Evolutionary conservation across 352 stramenopile genomes (phyloP).

Genomic region (Globisporangium middletonii): DNA sequence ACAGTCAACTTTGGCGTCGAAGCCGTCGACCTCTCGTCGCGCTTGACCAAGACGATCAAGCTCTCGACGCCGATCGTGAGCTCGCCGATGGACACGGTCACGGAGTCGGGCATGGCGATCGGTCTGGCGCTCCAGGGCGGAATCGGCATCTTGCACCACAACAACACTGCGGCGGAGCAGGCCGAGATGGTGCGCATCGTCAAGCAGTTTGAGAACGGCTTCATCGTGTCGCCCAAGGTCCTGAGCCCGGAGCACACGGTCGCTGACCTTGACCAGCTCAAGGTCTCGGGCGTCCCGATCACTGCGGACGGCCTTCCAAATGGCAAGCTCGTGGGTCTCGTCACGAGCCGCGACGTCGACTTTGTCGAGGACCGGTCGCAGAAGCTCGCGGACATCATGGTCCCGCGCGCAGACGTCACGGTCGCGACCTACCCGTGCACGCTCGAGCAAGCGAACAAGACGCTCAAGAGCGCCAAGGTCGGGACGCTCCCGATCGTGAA

Average conservation of each 20-base stretch:
- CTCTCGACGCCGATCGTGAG: conserved; percentile 94
- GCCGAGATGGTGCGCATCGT: conserved; percentile 86
- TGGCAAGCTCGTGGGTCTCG: conserved; percentile 95
- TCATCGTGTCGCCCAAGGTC: conserved; percentile 97
- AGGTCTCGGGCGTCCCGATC: conserved; percentile 96
- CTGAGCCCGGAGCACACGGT: conserved; percentile 91
- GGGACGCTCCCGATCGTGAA: conserved; percentile 99
- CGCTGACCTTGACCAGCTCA: conserved; percentile 90
- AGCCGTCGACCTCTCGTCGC: conserved; percentile 90
- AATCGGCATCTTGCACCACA: conserved; percentile 99
- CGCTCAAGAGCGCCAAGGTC: conserved; percentile 96
- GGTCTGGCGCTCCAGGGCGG: conserved; percentile 96
- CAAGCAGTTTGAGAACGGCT: conserved; percentile 99
- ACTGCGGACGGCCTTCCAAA: conserved; percentile 94
- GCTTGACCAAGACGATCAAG: conserved; percentile 89
- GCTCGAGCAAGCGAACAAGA: conserved; percentile 94
- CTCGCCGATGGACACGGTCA: conserved; percentile 99
- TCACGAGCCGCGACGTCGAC: conserved; percentile 97
- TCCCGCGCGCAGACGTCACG: conserved; percentile 72
- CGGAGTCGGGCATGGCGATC: conserved; percentile 98
- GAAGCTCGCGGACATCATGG: conserved; percentile 67
- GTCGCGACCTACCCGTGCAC: conserved; percentile 91
- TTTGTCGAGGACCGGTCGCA: conserved; percentile 92
- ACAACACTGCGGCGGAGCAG: conserved; percentile 94
- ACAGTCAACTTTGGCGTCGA: conserved; percentile 91